These are phyloP conservation scores for Yamadazyma siamensis DNA, from an alignment of 1,139 yeast species.

Conservation along the genomic window DNA sequence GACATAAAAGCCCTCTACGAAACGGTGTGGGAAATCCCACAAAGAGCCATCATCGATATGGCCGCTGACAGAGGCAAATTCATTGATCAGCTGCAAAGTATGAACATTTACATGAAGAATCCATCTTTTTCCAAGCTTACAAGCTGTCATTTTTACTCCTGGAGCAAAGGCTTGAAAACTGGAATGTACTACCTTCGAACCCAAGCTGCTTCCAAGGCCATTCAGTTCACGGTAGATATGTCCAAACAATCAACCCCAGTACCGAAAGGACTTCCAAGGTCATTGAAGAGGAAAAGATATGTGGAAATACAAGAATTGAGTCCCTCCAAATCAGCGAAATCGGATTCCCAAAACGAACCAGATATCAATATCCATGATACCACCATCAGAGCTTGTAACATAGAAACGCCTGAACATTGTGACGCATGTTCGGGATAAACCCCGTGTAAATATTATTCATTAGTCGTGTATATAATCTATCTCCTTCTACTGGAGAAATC, in stretches of 20 bases:
- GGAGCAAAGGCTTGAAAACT: constrained; percentile 95
- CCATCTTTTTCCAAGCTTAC: constrained; percentile 94
- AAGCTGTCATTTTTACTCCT: constrained; percentile 96
- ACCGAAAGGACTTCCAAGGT: constrained; percentile 2
- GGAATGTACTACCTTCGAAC: constrained; percentile 98
- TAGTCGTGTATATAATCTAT: constrained; percentile 1
- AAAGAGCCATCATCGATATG: constrained; percentile 83
- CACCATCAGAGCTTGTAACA: constrained; percentile 37
- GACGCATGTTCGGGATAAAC: constrained; percentile 43
- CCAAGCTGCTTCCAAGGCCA: constrained; percentile 92
- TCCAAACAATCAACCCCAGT: constrained; percentile 1
- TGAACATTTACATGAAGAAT: constrained; percentile 79
- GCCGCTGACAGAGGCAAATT: constrained; percentile 94
- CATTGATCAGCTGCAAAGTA: constrained; percentile 91
- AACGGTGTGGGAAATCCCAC: constrained; percentile 97
- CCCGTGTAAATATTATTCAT: constrained; percentile 7
- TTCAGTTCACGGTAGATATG: constrained; percentile 79
- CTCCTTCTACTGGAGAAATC: constrained; percentile 74
- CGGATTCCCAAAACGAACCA: too few relatives aligned
- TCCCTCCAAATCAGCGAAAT: too few relatives aligned
- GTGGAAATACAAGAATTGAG: constrained; percentile 11
- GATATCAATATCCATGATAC: constrained; percentile 28
- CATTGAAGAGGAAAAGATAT: constrained; percentile 20
- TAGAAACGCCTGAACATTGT: constrained; percentile 35
- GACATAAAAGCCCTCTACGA: constrained; percentile 77